Evolutionary conservation across 306 rosid genomes (phyloP), one percentile per base, ranked within the genome.

Genomic region (Sicyos edulis): DNA sequence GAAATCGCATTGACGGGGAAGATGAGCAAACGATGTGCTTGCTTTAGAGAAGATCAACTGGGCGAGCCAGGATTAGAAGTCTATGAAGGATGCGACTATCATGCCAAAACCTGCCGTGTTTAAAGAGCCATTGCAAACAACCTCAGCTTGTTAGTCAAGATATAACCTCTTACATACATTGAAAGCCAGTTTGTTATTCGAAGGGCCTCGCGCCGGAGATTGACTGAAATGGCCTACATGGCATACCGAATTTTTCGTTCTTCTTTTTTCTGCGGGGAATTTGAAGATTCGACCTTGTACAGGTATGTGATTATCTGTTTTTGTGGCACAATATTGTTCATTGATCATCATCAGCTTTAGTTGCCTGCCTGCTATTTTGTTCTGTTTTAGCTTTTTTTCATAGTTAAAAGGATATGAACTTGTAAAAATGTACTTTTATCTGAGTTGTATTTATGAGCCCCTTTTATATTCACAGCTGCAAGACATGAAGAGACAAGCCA

Each of bases 1-100:
- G 96, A 92, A 79, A 90, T 92, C 75, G 98, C 96, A 53, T 78
- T 92, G 82, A 84, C 96, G 0, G 98, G 98, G 52, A 92, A 90
- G 81, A 86, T 88, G 88, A 88, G 96, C 76, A 90, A 78, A 82
- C 96, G 98, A 2, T 92, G 98, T 50, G 96, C 96, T 66, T 92
- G 96, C 85, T 90, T 88, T 77, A 81, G 82, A 74, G 88, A 92
- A 78, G 85, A 87, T 70, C 91, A 92, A 74, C 76, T 92, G 71
- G 79, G 57, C 61, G 96, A 84, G 34, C 29, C 91, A 7, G 96
- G 98, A 70, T 77, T 92, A 70, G 92, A 87, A 79, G 75, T 92
- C 54, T 92, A 92, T 21, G 85, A 83, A 67, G 96, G 91, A 14
- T 92, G 98, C 63, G 96, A 90, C 73, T 80, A 64, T 77, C 88